phyloP scores from a whole-genome alignment of 1,139 yeast species.

The Lodderomyces oxycetoniae region DNA sequence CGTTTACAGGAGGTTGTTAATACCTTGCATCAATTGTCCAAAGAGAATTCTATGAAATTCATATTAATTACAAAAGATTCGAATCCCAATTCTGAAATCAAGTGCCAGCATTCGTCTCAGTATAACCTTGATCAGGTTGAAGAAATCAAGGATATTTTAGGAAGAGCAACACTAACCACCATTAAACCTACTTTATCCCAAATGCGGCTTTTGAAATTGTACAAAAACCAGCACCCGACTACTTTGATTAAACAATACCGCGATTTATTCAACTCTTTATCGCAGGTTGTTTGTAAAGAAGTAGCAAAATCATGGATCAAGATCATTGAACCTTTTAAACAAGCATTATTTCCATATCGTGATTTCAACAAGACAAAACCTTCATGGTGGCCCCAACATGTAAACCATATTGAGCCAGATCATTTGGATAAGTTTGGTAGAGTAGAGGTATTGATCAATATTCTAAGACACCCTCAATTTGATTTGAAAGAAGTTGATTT shows the following conservation, averaged over 20 bases:
- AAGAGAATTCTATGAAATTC: not conserved
- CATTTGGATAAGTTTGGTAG: conserved; percentile 60
- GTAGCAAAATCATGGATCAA: conserved; percentile 68
- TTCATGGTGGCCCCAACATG: conserved; percentile 63
- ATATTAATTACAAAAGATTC: not conserved
- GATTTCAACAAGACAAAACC: conserved; percentile 48
- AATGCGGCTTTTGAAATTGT: conserved; percentile 9
- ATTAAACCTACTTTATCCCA: conserved; percentile 16
- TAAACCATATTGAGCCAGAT: conserved; percentile 70
- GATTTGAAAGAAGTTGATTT: conserved; percentile 21
- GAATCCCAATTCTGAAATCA: conserved; percentile 8
- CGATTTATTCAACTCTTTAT: conserved; percentile 17
- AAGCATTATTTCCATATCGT: conserved; percentile 60
- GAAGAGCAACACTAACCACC: conserved; percentile 10
- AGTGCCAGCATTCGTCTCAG: conserved; percentile 15
- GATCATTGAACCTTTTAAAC: conserved; percentile 62
- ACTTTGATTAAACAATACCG: conserved; percentile 14
- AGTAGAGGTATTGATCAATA: conserved; percentile 36
- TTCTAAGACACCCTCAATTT: conserved; percentile 29
- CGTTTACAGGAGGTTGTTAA: not conserved
- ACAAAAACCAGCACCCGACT: conserved; percentile 2
- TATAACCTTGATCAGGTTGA: conserved; percentile 14
- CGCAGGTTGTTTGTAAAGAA: conserved; percentile 54
- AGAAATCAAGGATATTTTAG: conserved; percentile 12
- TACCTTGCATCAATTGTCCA: not conserved